These are phyloP conservation scores for Candida nonsorbophila DNA, from an alignment of 805 yeast genomes.

Conservation along the genomic window DNA sequence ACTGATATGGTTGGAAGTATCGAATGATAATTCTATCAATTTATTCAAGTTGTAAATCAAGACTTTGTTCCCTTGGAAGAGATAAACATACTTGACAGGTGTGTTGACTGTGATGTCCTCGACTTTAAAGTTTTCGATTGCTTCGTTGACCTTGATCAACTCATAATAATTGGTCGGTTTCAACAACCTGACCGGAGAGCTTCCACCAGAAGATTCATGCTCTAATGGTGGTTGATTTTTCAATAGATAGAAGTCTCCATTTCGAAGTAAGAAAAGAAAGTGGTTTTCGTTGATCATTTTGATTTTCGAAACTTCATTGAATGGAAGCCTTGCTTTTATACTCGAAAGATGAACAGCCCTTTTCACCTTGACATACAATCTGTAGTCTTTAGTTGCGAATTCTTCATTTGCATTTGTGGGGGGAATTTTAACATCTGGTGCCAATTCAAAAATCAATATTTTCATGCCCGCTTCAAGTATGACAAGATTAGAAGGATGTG, in stretches of 20 bases:
- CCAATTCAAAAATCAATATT: slow-evolving; percentile 5
- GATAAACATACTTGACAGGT: slow-evolving; percentile 14
- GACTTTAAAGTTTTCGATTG: slow-evolving; percentile 29
- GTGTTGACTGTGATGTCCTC: slow-evolving; percentile 13
- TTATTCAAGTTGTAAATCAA: slow-evolving; percentile 11
- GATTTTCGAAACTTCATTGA: slow-evolving; percentile 17
- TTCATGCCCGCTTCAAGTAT: slow-evolving; percentile 6
- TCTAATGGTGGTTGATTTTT: slow-evolving; percentile 20
- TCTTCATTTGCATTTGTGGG: slow-evolving; percentile 5
- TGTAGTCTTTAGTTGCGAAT: slow-evolving; percentile 10
- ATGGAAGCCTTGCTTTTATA: slow-evolving; percentile 19
- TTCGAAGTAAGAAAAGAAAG: slow-evolving; percentile 27
- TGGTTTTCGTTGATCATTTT: slow-evolving; percentile 23
- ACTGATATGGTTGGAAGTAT: slow-evolving; percentile 10
- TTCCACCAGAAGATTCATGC: slow-evolving; percentile 3
- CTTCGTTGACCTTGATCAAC: slow-evolving; percentile 21
- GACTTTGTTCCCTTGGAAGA: slow-evolving; percentile 35
- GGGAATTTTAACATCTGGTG: too few relatives aligned
- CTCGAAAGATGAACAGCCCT: slow-evolving; percentile 31
- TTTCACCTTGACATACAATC: slow-evolving; percentile 22
- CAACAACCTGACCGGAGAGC: slow-evolving; percentile 10
- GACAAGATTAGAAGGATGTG: slow-evolving; percentile 5
- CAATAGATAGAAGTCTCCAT: slow-evolving; percentile 35
- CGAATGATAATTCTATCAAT: slow-evolving; percentile 13
- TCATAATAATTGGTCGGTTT: slow-evolving; percentile 19